These are phyloP conservation scores for Liriodendron chinense DNA, from an alignment of 164 flowering plant genomes.

Conservation along the genomic window DNA sequence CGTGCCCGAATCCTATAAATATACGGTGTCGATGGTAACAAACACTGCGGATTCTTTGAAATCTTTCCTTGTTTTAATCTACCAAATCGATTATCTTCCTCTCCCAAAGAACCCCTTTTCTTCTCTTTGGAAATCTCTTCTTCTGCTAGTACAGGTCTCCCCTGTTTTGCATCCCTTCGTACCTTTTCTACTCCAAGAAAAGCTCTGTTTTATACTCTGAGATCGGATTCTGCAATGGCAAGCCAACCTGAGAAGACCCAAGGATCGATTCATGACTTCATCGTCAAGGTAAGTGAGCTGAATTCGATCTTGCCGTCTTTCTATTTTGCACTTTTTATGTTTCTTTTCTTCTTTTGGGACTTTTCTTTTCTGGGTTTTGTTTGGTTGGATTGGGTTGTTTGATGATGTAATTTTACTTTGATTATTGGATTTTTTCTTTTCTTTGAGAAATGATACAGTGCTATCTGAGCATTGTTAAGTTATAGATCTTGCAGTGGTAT, in stretches of 20 bases:
- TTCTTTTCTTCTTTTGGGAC: background rate
- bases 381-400: too few relatives aligned
- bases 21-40: too few relatives aligned
- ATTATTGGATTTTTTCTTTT: too few relatives aligned
- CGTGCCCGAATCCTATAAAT: too few relatives aligned
- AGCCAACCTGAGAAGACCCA: slow-evolving; percentile 22
- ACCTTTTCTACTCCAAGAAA: background rate
- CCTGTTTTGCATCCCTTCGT: background rate
- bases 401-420: too few relatives aligned
- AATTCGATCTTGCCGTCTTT: background rate
- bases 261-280: slow-evolving; percentile 46
- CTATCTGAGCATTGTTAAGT: background rate
- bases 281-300: slow-evolving; percentile 48
- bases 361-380: background rate
- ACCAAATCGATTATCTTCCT: background rate
- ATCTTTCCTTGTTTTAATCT: background rate
- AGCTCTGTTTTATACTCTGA: slow-evolving; percentile 1
- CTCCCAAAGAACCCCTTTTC: slow-evolving; percentile 2
- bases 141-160: background rate
- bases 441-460: background rate
- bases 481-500: background rate
- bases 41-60: too few relatives aligned
- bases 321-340: background rate
- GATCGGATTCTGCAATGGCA: slow-evolving; percentile 38
- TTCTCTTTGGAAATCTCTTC: background rate